These are phyloP conservation scores for Ceratocystiopsis brevicomis DNA, from an alignment of 2,329 filamentous ascomycete species.

Conservation along the genomic window DNA sequence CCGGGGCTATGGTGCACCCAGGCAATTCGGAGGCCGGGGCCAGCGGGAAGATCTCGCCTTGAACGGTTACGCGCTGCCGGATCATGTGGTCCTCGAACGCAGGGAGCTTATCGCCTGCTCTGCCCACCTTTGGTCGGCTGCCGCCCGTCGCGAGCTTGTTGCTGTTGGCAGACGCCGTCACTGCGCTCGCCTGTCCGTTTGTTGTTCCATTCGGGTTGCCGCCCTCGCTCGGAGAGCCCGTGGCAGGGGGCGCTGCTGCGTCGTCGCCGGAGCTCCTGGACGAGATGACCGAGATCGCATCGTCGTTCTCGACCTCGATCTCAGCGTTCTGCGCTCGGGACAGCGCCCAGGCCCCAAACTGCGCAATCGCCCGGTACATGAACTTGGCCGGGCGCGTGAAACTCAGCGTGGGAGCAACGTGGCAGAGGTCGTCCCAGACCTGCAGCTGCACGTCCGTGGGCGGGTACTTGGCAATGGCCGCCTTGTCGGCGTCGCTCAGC, in stretches of 20 bases:
- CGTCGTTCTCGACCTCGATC: constrained; percentile 63
- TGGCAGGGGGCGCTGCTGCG: background rate
- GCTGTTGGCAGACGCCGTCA: too few species aligned
- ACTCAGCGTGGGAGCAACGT: constrained; percentile 80
- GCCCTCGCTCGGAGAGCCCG: background rate
- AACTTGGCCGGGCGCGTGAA: constrained; percentile 92
- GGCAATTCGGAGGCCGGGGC: constrained; percentile 43
- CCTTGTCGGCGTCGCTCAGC: constrained; percentile 42
- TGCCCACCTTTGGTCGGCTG: constrained; percentile 35
- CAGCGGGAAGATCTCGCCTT: constrained; percentile 56
- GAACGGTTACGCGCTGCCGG: constrained; percentile 62
- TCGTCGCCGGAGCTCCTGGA: constrained; percentile 21
- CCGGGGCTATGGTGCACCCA: constrained; percentile 41
- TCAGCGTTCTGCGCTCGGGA: constrained; percentile 61
- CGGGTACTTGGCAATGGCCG: constrained; percentile 44
- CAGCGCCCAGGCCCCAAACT: constrained; percentile 84
- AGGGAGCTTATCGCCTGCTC: constrained; percentile 67
- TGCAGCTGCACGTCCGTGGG: constrained; percentile 88
- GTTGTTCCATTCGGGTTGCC: background rate
- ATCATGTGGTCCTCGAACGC: constrained; percentile 77
- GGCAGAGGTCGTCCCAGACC: constrained; percentile 89
- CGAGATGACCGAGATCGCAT: constrained; percentile 51
- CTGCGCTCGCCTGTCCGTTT: too few species aligned
- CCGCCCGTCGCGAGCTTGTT: too few species aligned
- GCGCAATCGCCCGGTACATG: constrained; percentile 84